Evolutionary conservation across 495 filamentous ascomycete species (phyloP).

Genomic region (Chlorociboria aeruginascens): DNA sequence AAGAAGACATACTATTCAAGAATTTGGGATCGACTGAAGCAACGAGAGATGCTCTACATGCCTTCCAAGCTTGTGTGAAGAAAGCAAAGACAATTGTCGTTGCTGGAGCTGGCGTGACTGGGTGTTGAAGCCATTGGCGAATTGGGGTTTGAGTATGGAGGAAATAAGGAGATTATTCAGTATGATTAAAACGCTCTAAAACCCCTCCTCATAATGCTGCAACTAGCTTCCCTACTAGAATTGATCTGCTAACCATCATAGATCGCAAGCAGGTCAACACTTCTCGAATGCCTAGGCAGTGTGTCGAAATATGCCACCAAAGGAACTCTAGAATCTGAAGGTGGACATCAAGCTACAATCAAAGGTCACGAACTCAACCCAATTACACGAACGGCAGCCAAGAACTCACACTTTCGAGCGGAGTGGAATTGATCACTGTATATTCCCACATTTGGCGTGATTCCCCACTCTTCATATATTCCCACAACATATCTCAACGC

Average conservation of each 20-base stretch:
- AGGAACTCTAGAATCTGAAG: constrained; percentile 23
- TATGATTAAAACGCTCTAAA: constrained; percentile 5
- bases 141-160: constrained; percentile 34
- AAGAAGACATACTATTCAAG: constrained; percentile 37
- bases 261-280: constrained; percentile 21
- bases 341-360: constrained; percentile 15
- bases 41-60: constrained; percentile 29
- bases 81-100: constrained; percentile 47
- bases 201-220: background rate
- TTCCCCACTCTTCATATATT: constrained; percentile 29
- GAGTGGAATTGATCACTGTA: constrained; percentile 21
- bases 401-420: constrained; percentile 16
- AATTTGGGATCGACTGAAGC: constrained; percentile 27
- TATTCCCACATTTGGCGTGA: constrained; percentile 29
- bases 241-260: background rate
- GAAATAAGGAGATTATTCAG: constrained; percentile 12
- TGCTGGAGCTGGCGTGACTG: constrained; percentile 52
- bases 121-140: constrained; percentile 55
- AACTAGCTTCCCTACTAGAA: too few species aligned
- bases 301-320: constrained; percentile 20
- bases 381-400: constrained; percentile 11
- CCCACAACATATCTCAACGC: constrained; percentile 20
- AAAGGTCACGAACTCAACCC: constrained; percentile 6
- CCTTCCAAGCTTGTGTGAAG: constrained; percentile 33
- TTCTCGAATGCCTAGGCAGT: constrained; percentile 30